Evolutionary conservation across 108 stramenopile genomes (phyloP).

Genomic region (Fragilaria crotonensis): DNA sequence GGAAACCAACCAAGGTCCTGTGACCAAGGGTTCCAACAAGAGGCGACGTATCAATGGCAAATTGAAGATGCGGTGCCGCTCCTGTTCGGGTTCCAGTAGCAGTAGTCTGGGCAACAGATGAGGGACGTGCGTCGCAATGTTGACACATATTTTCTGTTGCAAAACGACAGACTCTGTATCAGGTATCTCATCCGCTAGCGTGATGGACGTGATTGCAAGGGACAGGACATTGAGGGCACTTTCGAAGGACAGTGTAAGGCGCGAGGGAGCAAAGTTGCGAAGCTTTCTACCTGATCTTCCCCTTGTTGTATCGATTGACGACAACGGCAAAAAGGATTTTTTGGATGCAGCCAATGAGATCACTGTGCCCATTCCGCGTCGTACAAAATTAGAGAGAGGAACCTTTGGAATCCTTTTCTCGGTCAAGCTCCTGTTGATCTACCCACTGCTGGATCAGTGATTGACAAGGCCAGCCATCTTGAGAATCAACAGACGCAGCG

Average conservation of each 20-base stretch:
- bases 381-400: neutral
- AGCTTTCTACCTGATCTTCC: too few relatives aligned
- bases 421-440: neutral
- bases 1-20: conserved; percentile 21
- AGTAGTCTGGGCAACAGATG: conserved; percentile 11
- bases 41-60: conserved; percentile 12
- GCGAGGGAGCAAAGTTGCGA: too few relatives aligned
- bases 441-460: neutral
- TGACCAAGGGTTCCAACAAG: conserved; percentile 5
- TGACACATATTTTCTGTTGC: neutral
- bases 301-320: neutral
- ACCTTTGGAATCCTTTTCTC: neutral
- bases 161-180: neutral
- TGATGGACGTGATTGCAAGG: neutral
- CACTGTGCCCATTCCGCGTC: neutral
- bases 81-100: conserved; percentile 12
- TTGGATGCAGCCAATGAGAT: neutral
- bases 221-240: neutral
- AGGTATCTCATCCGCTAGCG: neutral
- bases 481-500: neutral
- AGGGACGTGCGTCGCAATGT: conserved; percentile 10
- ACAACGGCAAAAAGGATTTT: neutral
- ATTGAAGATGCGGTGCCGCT: conserved; percentile 9
- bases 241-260: neutral
- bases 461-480: neutral